phyloP scores from a whole-genome alignment of 179 eudicot genomes.

The Amaranthus tricolor region DNA sequence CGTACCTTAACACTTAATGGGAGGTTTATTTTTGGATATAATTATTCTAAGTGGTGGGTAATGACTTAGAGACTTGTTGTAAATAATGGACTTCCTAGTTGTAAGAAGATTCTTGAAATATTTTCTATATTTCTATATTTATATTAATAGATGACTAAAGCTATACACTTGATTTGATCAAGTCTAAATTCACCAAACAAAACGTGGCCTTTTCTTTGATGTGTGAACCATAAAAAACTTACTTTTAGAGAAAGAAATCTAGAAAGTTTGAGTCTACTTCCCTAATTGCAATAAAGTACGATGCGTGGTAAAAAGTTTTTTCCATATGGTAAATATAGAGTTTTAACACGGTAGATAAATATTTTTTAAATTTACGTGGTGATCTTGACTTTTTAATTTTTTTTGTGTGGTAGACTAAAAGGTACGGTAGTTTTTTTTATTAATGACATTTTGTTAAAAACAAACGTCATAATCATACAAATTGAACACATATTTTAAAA shows the following conservation, averaged over 20 bases:
- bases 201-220: neutral
- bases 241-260: neutral
- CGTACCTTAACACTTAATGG: neutral
- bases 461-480: no score
- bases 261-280: no score
- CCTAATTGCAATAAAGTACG: no score
- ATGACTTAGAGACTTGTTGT: neutral
- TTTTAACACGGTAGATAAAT: no score
- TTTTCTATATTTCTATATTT: neutral
- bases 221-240: neutral
- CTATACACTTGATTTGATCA: neutral
- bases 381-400: no score
- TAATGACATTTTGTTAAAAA: no score
- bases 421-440: no score
- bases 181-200: neutral
- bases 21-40: neutral
- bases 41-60: neutral
- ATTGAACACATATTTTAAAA: no score
- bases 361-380: no score
- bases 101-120: conserved; percentile 11
- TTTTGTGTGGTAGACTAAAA: no score
- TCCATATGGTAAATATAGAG: no score
- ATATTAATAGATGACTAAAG: neutral
- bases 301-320: no score
- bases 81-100: conserved; percentile 15